Percentiles rank a stretch among this genome's conserved stretches.
Conservation (phyloP, 148 eudicot species). For the Rhododendron simsii region DNA sequence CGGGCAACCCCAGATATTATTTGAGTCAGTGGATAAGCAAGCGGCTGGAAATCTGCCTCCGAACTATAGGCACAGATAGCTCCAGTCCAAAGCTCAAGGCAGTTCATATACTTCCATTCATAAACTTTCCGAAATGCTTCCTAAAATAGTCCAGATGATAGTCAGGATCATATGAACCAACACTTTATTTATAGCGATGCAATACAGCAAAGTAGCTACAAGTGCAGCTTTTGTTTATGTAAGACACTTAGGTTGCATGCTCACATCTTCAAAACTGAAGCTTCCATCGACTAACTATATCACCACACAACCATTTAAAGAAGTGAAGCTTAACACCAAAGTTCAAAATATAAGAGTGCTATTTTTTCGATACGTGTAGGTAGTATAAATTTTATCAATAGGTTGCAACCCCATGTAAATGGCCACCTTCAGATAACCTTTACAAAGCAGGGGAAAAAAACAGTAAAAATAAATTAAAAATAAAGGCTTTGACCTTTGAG, state of each 20-base stretch:
- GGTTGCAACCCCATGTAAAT: not conserved
- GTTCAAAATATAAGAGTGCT: not conserved
- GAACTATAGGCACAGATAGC: conserved; percentile 77
- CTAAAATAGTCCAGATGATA: conserved; percentile 23
- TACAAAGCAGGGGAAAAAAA: not conserved
- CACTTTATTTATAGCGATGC: not conserved
- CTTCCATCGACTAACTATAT: not conserved
- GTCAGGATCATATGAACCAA: not conserved
- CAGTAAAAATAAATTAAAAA: not conserved
- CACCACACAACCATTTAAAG: not conserved
- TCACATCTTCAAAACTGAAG: not conserved
- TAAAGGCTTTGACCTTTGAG: not conserved
- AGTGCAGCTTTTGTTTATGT: not conserved
- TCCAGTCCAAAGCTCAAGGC: conserved; percentile 98
- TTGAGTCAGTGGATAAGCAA: conserved; percentile 97
- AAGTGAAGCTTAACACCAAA: not conserved
- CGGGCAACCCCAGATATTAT: conserved; percentile 87
- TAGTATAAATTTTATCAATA: not conserved
- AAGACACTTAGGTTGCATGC: not conserved
- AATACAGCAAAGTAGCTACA: not conserved
- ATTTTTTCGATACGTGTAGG: not conserved
- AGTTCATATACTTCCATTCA: conserved; percentile 89
- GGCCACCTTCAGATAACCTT: not conserved
- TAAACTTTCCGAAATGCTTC: conserved; percentile 81
- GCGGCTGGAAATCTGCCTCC: conserved; percentile 76